Evolutionary conservation across 768 basidiomycete genomes (phyloP).

Genomic region (Tylopilus felleus): DNA sequence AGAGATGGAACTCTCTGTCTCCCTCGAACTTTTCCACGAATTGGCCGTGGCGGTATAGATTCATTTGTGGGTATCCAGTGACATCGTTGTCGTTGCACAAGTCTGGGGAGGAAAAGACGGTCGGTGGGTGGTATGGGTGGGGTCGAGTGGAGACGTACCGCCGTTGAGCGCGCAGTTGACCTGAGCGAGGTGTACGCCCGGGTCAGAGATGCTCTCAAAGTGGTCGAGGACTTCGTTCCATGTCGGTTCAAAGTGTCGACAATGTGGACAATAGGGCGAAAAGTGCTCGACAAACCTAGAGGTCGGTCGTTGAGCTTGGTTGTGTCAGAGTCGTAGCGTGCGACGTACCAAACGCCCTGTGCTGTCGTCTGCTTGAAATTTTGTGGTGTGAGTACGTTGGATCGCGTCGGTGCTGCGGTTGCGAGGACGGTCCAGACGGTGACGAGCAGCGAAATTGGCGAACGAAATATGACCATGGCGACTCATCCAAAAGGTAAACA

Average conservation of each 20-base stretch:
- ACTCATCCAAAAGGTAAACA: too few species aligned
- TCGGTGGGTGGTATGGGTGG: neutral
- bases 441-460: constrained; percentile 28
- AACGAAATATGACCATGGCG: neutral
- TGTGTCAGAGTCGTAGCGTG: neutral
- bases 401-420: constrained; percentile 36
- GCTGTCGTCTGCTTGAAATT: constrained; percentile 53
- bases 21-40: constrained; percentile 55
- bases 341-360: constrained; percentile 59
- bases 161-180: constrained; percentile 78
- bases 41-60: constrained; percentile 67
- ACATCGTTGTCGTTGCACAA: constrained; percentile 71
- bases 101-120: constrained; percentile 44
- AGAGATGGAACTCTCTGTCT: constrained; percentile 48
- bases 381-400: constrained; percentile 49
- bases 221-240: constrained; percentile 69
- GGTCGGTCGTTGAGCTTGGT: neutral
- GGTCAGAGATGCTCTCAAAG: constrained; percentile 39
- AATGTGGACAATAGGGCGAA: constrained; percentile 84
- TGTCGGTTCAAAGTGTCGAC: constrained; percentile 72
- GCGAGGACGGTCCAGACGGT: constrained; percentile 29
- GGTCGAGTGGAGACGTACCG: constrained; percentile 43
- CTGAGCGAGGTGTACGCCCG: constrained; percentile 64
- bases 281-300: constrained; percentile 79
- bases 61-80: constrained; percentile 71